A percentile compares a stretch with the other conserved stretches of the same genome.
Conservation (phyloP, 257 asterid genomes). For the Rubia yunnanensis region DNA sequence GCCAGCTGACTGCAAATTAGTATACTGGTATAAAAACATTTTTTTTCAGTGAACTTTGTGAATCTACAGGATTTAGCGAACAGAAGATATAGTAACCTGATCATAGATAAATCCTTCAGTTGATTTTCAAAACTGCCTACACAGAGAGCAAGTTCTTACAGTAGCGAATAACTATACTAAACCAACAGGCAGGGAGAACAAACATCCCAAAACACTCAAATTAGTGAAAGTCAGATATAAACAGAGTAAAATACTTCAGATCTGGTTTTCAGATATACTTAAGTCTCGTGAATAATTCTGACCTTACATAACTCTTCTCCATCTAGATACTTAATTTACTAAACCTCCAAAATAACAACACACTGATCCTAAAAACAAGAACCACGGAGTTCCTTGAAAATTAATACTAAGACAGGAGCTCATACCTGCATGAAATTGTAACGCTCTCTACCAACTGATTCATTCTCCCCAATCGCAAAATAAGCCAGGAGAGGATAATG, state of each 20-base stretch:
- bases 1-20: no score
- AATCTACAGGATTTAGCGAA: no score
- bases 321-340: not conserved
- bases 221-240: not conserved
- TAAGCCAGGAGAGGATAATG: constrained; percentile 84
- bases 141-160: not conserved
- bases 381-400: not conserved
- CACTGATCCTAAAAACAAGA: not conserved
- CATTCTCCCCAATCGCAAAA: constrained; percentile 92
- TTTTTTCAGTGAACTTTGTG: no score
- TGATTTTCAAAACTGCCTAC: not conserved
- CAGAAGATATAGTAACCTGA: no score
- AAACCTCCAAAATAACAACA: not conserved
- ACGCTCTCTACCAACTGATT: constrained; percentile 95
- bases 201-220: not conserved
- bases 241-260: not conserved
- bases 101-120: not conserved
- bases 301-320: not conserved
- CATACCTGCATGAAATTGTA: constrained; percentile 96
- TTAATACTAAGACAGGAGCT: not conserved
- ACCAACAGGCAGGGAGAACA: not conserved
- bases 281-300: not conserved
- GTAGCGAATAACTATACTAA: no score
- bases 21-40: no score
- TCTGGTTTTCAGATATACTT: no score